Evolutionary conservation across 2,329 filamentous ascomycete species (phyloP), one percentile per base, ranked within the genome.

Genomic region (Paraconiothyrium sp.): DNA sequence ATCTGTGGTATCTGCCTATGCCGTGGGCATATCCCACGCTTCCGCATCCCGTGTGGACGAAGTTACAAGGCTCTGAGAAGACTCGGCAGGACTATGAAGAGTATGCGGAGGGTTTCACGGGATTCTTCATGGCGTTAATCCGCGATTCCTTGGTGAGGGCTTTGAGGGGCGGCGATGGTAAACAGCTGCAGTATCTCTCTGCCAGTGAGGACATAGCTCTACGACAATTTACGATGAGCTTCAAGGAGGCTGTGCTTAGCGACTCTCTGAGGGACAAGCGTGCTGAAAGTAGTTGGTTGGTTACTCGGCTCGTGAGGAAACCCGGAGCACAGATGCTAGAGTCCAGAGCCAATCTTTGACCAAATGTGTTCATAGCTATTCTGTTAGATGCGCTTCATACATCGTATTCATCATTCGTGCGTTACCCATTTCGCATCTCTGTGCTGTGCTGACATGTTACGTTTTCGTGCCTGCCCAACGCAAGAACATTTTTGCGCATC

Each of bases 181-280:
- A 1, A 1, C 16, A 37, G 4, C 9, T 22, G 34, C 16, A 41
- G 20, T 9, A 13, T 11, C 16, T 24, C 10, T 39, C 34, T 34
- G 34, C 49, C 14, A 34, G 27, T 10, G 49, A 52, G 20, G 34
- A 52, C 2, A 27, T 5, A 14, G 24, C 41, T n/a, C 20, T 52
- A 20, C n/a, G 6, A 13, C 32, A 52, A 10, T 39, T 39, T 7
- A 52, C 20, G 34, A 52, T 2, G 16, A 37, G 49, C 1, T 52
- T n/a, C 30, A 52, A 24, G 9, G 49, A 52, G 34, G 34, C 49
- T 24, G 9, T 52, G 27, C 49, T 52, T 11, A 52, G 49, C 13
- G 49, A 52, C 7, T 6, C 4, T n/a, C 14, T 52, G 49, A 24
- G 49, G 16, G 5, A 35, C 35, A 37, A 27, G 10, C 49, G 27